These are phyloP conservation scores for Nadsonia starkeyi-henricii DNA, from an alignment of 1,139 yeast species.

Conservation along the genomic window DNA sequence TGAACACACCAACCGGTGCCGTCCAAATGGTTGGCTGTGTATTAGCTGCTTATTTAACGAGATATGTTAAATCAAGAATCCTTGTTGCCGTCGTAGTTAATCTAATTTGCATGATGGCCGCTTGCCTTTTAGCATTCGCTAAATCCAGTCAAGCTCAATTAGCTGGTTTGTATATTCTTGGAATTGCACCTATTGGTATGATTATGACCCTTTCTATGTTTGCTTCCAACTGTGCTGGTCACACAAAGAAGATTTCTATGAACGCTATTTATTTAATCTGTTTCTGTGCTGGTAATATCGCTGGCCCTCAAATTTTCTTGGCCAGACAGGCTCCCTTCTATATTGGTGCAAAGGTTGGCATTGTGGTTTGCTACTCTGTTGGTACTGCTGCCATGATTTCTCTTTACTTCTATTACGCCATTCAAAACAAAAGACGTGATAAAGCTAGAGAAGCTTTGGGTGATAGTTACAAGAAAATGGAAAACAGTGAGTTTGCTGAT, in stretches of 20 bases:
- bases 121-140: conserved; percentile 34
- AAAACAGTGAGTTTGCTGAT: conserved; percentile 5
- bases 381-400: conserved; percentile 8
- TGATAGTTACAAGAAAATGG: not conserved
- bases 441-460: not conserved
- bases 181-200: conserved; percentile 28
- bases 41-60: conserved; percentile 14
- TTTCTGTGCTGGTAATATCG: conserved; percentile 45
- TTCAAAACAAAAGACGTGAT: not conserved
- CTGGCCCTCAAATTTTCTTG: conserved; percentile 46
- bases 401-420: not conserved
- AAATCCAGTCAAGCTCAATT: conserved; percentile 22
- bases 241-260: conserved; percentile 40
- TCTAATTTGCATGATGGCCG: conserved; percentile 23
- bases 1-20: conserved; percentile 28
- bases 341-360: conserved; percentile 31
- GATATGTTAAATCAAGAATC: conserved; percentile 23
- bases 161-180: conserved; percentile 28
- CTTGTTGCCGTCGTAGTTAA: conserved; percentile 27
- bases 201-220: conserved; percentile 36
- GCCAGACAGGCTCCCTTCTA: conserved; percentile 39
- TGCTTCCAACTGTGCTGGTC: conserved; percentile 45
- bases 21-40: conserved; percentile 20
- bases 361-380: conserved; percentile 26
- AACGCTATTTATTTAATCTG: conserved; percentile 34